phyloP scores from a whole-genome alignment of 75 land plant genomes.

The Selaginella tamariscina region DNA sequence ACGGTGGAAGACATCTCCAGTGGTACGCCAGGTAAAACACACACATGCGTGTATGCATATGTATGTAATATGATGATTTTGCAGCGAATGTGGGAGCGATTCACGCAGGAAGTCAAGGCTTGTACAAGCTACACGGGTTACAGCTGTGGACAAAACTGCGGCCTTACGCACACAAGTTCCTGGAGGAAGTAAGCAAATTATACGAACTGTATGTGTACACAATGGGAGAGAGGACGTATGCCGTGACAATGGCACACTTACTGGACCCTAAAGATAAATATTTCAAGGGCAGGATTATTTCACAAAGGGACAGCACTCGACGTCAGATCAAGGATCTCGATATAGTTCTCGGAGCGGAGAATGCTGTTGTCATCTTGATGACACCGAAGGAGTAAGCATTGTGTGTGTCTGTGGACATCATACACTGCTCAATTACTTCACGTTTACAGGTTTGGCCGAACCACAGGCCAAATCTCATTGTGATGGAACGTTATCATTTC shows the following conservation, averaged over 20 bases:
- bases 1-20: neutral
- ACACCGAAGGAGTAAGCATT: neutral
- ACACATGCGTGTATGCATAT: neutral
- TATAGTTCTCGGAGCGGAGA: slow-evolving; percentile 4
- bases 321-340: slow-evolving; percentile 2
- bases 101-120: neutral
- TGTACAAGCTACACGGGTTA: neutral
- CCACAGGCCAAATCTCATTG: neutral
- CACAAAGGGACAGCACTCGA: neutral
- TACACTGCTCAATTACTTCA: neutral
- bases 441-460: slow-evolving; percentile 10
- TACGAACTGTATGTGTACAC: slow-evolving; percentile 9
- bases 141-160: slow-evolving; percentile 10
- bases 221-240: slow-evolving; percentile 5
- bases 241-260: neutral
- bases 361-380: neutral
- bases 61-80: neutral
- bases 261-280: neutral
- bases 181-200: neutral
- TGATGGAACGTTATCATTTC: slow-evolving; percentile 12
- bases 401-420: neutral
- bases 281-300: neutral
- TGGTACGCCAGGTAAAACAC: neutral
- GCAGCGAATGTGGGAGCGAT: neutral
- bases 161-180: slow-evolving; percentile 4